Evolutionary conservation across 2,329 filamentous ascomycete genomes (phyloP), one percentile per base, ranked within the genome.

Genomic region (Alternaria viburni): DNA sequence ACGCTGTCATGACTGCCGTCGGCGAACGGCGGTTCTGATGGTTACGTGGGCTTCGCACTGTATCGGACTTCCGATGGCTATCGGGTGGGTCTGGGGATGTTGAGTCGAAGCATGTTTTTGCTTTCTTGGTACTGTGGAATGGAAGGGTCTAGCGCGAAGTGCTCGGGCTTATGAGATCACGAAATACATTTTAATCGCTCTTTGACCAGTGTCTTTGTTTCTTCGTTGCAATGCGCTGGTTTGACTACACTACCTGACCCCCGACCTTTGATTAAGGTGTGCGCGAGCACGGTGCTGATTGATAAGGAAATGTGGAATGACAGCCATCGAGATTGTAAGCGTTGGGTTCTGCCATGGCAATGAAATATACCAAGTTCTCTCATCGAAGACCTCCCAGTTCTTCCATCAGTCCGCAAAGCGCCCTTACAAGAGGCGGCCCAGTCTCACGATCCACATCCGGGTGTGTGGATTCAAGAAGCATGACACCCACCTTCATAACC

Each of bases 121-220:
- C 47, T 58, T 65, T 57, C 25, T 46, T 23, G 52, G 36, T 30
- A 50, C 45, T 57, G 62, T 28, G 56, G 50, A 59, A 43, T 52
- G 41, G 55, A 59, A 51, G 50, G 63, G 67, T 70, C 64, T 65
- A 45, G 71, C 72, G 75, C 74, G 75, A 78, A 78, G 75, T 74
- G 75, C 74, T 78, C 75, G 70, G 75, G 75, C 73, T 74, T 64
- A 77, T 67, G 74, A 76, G 70, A 72, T 70, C 66, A 76, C 60
- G 74, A 75, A 73, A 65, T 61, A n/a, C 54, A 45, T 54, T 57
- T 59, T 62, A 59, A 62, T 62, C 36, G n/a, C 45, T 56, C 47
- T 56, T 32, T 50, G 19, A 17, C 1, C 23, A 7, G 30, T 25
- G 19, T 17, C 9, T 13, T 1, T 26, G 0, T 0, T 49, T 26